phyloP scores from a whole-genome alignment of 345 rosid species.

The Lenwebbia sp. region DNA sequence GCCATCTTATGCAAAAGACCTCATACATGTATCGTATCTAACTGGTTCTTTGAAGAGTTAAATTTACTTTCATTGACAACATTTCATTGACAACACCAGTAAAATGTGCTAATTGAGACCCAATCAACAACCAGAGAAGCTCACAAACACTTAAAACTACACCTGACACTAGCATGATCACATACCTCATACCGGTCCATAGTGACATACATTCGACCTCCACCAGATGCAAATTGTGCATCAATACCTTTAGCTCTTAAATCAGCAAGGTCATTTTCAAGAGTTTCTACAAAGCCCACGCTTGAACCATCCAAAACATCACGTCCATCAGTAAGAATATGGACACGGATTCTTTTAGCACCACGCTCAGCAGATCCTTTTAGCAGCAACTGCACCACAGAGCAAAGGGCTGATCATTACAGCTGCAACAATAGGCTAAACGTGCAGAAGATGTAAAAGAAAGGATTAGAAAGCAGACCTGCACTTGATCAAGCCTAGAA shows the following conservation, averaged over 20 bases:
- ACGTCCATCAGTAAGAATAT: constrained; percentile 92
- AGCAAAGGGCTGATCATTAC: background rate
- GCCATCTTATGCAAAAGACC: background rate
- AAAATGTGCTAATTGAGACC: background rate
- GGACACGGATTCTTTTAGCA: constrained; percentile 86
- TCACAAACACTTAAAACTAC: background rate
- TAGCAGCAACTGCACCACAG: constrained; percentile 50
- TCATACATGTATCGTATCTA: background rate
- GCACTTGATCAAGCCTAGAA: constrained; percentile 89
- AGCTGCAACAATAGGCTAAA: background rate
- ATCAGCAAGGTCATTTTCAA: constrained; percentile 54
- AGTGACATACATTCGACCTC: constrained; percentile 96
- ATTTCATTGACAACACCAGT: background rate
- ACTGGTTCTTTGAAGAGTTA: background rate
- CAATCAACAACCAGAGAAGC: background rate
- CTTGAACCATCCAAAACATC: constrained; percentile 97
- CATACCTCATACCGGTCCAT: constrained; percentile 94
- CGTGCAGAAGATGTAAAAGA: background rate
- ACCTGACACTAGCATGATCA: background rate
- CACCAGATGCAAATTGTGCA: constrained; percentile 94
- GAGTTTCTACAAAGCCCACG: constrained; percentile 71
- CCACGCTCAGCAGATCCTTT: constrained; percentile 81
- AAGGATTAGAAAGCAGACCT: constrained; percentile 21
- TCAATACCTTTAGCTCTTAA: constrained; percentile 72
- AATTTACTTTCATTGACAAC: background rate